Conservation (phyloP, 1,284 basidiomycete species). For the Irpex lacteus region DNA sequence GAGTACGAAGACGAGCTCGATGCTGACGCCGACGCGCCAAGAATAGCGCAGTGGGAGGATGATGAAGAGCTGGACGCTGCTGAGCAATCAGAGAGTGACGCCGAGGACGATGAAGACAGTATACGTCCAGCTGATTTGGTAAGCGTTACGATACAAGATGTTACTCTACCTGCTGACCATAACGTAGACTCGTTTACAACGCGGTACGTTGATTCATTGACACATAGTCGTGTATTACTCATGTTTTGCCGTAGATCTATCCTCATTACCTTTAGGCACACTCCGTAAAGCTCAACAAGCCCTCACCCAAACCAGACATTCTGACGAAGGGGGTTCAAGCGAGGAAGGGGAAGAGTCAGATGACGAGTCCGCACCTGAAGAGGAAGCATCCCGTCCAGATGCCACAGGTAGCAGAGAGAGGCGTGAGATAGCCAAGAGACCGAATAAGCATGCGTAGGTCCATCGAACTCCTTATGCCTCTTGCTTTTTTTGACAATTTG, state of each 20-base stretch:
- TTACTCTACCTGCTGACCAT: slow-evolving; percentile 1
- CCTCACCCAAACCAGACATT: slow-evolving; percentile 39
- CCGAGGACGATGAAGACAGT: slow-evolving; percentile 19
- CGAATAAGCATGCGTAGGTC: slow-evolving; percentile 87
- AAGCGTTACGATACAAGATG: slow-evolving; percentile 4
- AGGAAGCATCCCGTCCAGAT: slow-evolving; percentile 2
- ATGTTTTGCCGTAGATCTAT: slow-evolving; percentile 41
- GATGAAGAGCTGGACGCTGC: slow-evolving; percentile 32
- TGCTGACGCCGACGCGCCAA: slow-evolving; percentile 26
- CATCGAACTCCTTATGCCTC: background rate
- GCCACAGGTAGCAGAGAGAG: slow-evolving; percentile 30
- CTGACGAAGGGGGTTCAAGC: slow-evolving; percentile 29
- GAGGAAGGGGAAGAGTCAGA: slow-evolving; percentile 28
- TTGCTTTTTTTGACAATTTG: background rate
- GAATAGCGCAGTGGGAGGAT: slow-evolving; percentile 32
- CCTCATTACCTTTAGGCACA: slow-evolving; percentile 59
- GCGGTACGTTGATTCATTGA: slow-evolving; percentile 25
- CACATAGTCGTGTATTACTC: slow-evolving; percentile 11
- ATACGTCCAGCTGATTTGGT: slow-evolving; percentile 19
- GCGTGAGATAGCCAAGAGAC: slow-evolving; percentile 56
- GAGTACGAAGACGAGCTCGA: slow-evolving; percentile 23
- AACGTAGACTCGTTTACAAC: slow-evolving; percentile 35
- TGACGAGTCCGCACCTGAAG: slow-evolving; percentile 22
- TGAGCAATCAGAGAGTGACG: slow-evolving; percentile 18
- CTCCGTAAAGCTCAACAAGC: slow-evolving; percentile 63